Percentiles rank a stretch among this genome's conserved stretches.
These are phyloP conservation scores for Fusarium sp. DNA, from an alignment of 2,329 filamentous ascomycete genomes.

Conservation along the genomic window DNA sequence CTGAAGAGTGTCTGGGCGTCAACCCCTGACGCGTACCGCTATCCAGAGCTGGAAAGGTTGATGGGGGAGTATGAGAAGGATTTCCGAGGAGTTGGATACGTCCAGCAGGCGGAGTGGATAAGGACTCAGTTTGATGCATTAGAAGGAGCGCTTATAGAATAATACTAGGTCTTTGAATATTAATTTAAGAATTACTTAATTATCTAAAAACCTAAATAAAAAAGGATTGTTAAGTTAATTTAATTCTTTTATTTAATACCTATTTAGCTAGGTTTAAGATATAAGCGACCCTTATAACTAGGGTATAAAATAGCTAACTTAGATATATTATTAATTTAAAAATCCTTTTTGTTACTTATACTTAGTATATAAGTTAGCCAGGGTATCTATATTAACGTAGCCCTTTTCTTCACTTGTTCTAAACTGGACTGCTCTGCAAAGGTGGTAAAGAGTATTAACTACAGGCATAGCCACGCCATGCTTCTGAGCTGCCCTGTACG, in stretches of 20 bases:
- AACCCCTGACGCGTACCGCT: background rate
- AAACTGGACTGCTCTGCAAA: background rate
- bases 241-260: too few species aligned
- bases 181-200: too few species aligned
- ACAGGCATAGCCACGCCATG: background rate
- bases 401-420: background rate
- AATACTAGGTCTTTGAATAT: too few species aligned
- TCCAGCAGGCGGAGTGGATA: background rate
- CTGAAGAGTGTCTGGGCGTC: background rate
- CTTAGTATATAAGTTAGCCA: background rate
- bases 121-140: background rate
- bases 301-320: too few species aligned
- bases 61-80: background rate
- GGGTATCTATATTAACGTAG: background rate
- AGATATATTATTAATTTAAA: too few species aligned
- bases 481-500: background rate
- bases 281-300: too few species aligned
- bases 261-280: too few species aligned
- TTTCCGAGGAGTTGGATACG: background rate
- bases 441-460: background rate
- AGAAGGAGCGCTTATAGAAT: background rate
- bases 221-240: too few species aligned
- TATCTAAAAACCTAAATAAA: too few species aligned
- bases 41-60: background rate
- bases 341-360: background rate